Base-by-base conservation (phyloP, 75 land plant genomes). In the Sequoiadendron giganteum region DNA sequence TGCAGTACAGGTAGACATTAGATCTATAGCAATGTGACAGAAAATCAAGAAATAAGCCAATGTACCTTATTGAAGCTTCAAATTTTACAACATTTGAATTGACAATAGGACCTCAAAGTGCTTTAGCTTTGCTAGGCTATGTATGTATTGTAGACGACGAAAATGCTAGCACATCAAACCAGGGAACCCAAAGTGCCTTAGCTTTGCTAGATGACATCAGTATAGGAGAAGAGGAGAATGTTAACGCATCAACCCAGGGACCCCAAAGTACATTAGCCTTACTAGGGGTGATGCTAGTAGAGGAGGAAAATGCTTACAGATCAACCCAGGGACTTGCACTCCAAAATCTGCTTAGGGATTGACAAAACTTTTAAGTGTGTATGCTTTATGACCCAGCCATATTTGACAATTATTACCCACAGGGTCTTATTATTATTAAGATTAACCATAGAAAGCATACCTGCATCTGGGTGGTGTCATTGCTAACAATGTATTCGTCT, bases 401-500 rank as follows among this genome's bases (percentile, higher is more conserved):
- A 77, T 77, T 34, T 36, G 39, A 32, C 39, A 32, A 2, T 15
- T 15, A 13, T 77, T 34, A 36, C 39, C 15, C 5, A 77, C 39
- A 38, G 15, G 3, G 13, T 77, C 15, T 11, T 2, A 77, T 68
- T 68, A 30, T 3, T 40, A 30, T 49, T 48, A 30, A 48, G 2
- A 40, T 13, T 3, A 80, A 1, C 25, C 43, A 68, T 68, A 25
- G 8, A 25, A 68, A 68, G 7, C 30, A 68, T n/a, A 84, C 90
- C 86, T 88, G 89, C 94, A 93, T 92, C 54, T 52, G 13, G 11
- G 83, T 83, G 14, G 47, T 86, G 79, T 98, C 97, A 0, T 93
- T 92, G 92, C 99, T 95, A 8, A 98, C 93, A 42, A 98, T 56
- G 91, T 95, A 98, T 1, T 80, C 93, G 68, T 98, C 99, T 5